phyloP scores from a whole-genome alignment of 176 grass and related monocot species.

The Dactylis glomerata region DNA sequence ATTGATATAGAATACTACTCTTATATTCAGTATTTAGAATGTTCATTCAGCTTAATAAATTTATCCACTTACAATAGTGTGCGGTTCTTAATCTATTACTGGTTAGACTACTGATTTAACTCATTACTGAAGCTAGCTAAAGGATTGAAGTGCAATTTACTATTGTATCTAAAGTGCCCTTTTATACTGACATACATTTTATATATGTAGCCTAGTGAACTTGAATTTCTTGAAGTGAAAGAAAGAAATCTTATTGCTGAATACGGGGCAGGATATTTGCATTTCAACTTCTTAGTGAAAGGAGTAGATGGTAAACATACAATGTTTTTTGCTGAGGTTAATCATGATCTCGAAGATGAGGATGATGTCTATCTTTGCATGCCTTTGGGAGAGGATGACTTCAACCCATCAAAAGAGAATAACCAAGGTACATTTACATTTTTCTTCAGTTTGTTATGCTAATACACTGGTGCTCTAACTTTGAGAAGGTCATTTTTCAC shows the following conservation, averaged over 20 bases:
- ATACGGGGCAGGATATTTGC: background rate
- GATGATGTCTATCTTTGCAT: background rate
- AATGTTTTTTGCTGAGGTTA: background rate
- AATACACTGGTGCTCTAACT: background rate
- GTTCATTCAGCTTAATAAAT: no score
- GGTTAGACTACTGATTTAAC: background rate
- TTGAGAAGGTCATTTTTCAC: background rate
- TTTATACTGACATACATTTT: background rate
- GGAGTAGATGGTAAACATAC: background rate
- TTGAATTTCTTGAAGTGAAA: background rate
- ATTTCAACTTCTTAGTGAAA: background rate
- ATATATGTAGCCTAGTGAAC: background rate
- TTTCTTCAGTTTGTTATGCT: background rate
- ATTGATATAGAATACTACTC: background rate
- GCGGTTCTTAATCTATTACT: background rate
- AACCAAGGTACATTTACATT: background rate
- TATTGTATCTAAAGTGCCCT: background rate
- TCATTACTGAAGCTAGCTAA: background rate
- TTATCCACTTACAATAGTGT: background rate
- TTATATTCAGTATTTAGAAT: background rate
- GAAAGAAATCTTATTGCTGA: background rate
- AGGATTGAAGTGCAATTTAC: background rate
- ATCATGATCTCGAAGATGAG: background rate
- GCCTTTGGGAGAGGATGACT: background rate
- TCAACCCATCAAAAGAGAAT: background rate